Evolutionary conservation across 2,329 filamentous ascomycete species (phyloP).

Genomic region (Cercospora zeae-maydis): DNA sequence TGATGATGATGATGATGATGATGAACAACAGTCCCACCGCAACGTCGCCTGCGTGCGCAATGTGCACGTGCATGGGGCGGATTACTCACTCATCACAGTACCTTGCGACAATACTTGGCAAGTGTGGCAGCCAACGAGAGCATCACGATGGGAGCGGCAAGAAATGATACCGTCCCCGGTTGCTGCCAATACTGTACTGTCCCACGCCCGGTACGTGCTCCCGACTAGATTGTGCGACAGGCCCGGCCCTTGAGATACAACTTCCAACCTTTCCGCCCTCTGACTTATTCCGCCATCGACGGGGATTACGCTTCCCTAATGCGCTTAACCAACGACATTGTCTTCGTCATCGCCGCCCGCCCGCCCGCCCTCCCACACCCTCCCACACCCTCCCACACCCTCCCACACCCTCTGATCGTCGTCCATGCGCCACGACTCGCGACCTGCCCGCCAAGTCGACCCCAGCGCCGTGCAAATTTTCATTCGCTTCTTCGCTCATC

Average conservation of each 20-base stretch:
- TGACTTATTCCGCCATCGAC: not conserved
- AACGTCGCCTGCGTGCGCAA: not conserved
- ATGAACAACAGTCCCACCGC: not conserved
- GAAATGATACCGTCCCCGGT: not conserved
- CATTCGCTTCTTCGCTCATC: not conserved
- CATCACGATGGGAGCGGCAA: not conserved
- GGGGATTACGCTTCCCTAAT: not conserved
- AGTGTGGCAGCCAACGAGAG: not conserved
- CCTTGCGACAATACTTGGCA: not conserved
- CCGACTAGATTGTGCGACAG: not conserved
- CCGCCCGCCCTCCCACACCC: no score
- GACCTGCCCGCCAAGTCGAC: not conserved
- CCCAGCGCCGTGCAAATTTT: not conserved
- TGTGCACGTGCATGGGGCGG: not conserved
- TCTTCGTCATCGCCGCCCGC: not conserved
- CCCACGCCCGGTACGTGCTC: not conserved
- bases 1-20: no score
- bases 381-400: no score
- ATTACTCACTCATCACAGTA: not conserved
- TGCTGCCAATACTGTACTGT: not conserved
- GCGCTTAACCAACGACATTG: not conserved
- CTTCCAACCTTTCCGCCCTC: not conserved
- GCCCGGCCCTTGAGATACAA: not conserved
- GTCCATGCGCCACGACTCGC: no score
- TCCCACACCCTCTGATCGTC: no score